Base-by-base conservation (phyloP, 1,284 basidiomycete genomes). In the Rhodotorula sp. region DNA sequence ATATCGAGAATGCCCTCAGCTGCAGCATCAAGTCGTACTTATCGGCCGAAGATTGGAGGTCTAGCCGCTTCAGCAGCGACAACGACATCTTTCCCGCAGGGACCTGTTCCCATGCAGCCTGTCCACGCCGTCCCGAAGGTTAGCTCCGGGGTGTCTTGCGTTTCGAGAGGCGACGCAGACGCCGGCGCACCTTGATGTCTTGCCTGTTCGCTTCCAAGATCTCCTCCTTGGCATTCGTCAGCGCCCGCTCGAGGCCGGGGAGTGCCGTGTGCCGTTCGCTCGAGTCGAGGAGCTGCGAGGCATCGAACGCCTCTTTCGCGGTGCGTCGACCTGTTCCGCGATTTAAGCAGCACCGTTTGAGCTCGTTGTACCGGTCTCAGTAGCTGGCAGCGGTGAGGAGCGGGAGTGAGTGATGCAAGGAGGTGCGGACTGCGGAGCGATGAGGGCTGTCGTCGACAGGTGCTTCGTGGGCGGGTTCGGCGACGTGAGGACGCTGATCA, bases 1-100 rank as follows among this genome's bases (percentile, higher is more conserved):
- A 99, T 94, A 76, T 97, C 94, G 17, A 85, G 80, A 51, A 99
- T 85, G 24, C 95, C 95, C 72, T n/a, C n/a, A n/a, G n/a, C n/a
- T 92, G 88, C 8, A 99, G 84, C 90, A 98, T 95, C 0, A 89
- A 86, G 53, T 92, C 89, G 90, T 92, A 99, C 81, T 99, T 99
- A 75, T 92, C 91, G 20, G 88, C 84, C 48, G 80, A 81, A 66
- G 86, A 87, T 64, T 85, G 85, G 19, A 99, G 85, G 79, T 98
- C 94, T 27, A 99, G 84, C 20, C 96, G 87, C 58, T 90, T 90
- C 24, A 95, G 83, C 58, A 99, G 83, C 1, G 94, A 87, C 4
- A 84, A 81, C 0, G 92, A 90, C 81, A 99, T 91, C 52, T 88
- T 87, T 6, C 93, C 94, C 1, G 89, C 85, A 49, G 86, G 86